Base-by-base conservation (phyloP, 1,284 basidiomycete genomes). In the Moniliophthora roreri region DNA sequence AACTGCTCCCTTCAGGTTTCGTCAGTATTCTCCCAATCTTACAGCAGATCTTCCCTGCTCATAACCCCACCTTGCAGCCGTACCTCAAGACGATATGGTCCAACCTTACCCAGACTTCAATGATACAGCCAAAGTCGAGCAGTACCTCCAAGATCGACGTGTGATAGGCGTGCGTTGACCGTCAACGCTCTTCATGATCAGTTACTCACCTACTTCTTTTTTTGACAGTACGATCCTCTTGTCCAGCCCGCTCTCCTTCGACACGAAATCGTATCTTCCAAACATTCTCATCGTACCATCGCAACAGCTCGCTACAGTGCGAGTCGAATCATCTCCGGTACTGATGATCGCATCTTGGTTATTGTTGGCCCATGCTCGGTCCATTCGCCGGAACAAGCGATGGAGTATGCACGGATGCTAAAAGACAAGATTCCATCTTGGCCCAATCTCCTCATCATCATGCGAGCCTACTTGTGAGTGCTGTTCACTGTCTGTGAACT, bases 321-420 rank as follows among this genome's bases (percentile, higher is more conserved):
- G 0, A 88, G 93, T 0, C 78, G 84, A 54, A 84, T 96, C 61
- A 77, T 95, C 39, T 83, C 89, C 3, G 93, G 94, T 23, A 81
- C 84, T 44, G 93, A 95, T 64, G 88, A 93, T 62, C 84, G 93
- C 47, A 60, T 98, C 1, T 77, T 98, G 47, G 94, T 97, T 66
- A 79, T 98, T 62, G 90, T 97, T 58, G 96, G 96, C 3, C 96
- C 96, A 16, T 99, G 96, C 78, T 96, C 93, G 2, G 97, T 99
- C 61, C 96, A 99, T 71, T 91, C 87, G 26, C 74, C 92, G 3
- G 84, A 88, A 46, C 91, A 95, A 69, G 95, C 96, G 3, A 73
- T 95, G 56, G 91, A 95, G 68, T 99, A 99, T 68, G 95, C 95
- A 28, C 75, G 76, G 26, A 77, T 86, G 36, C 80, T 97, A 63